Percentiles rank a stretch among this genome's conserved stretches.
Evolutionary conservation across 768 basidiomycete species (phyloP).

Genomic region (Lentinus tigrinus): DNA sequence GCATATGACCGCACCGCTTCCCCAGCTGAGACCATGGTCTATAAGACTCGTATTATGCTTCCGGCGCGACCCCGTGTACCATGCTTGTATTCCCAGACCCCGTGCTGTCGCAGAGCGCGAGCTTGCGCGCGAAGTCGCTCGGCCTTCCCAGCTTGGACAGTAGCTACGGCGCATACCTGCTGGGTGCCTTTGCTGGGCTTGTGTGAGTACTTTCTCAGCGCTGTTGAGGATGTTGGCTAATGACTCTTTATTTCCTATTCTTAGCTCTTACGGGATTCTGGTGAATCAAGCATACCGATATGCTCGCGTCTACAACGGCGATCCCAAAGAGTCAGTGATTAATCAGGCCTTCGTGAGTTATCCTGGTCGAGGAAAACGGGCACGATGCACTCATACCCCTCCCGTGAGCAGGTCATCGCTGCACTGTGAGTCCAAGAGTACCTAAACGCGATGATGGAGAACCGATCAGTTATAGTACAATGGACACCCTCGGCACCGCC

Average conservation of each 20-base stretch:
- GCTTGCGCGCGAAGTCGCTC: not conserved
- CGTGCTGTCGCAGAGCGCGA: no score
- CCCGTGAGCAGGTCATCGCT: no score
- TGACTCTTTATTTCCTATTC: not conserved
- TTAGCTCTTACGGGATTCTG: not conserved
- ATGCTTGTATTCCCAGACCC: no score
- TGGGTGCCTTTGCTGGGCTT: not conserved
- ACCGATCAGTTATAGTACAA: not conserved
- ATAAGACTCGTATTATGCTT: no score
- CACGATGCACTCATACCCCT: no score
- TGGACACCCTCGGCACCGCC: not conserved
- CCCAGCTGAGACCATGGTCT: no score
- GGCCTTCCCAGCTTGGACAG: not conserved
- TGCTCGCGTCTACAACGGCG: not conserved
- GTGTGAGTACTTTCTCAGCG: not conserved
- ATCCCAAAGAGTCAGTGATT: not conserved
- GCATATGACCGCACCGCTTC: no score
- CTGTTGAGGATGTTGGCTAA: not conserved
- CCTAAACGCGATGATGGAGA: not conserved
- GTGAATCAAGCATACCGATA: not conserved
- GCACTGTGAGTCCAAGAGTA: not conserved
- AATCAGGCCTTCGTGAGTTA: not conserved
- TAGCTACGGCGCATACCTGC: not conserved
- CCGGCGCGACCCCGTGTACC: no score
- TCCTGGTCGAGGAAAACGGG: no score